Conservation (phyloP, 352 stramenopile species). For the Globisporangium nodosum region DNA sequence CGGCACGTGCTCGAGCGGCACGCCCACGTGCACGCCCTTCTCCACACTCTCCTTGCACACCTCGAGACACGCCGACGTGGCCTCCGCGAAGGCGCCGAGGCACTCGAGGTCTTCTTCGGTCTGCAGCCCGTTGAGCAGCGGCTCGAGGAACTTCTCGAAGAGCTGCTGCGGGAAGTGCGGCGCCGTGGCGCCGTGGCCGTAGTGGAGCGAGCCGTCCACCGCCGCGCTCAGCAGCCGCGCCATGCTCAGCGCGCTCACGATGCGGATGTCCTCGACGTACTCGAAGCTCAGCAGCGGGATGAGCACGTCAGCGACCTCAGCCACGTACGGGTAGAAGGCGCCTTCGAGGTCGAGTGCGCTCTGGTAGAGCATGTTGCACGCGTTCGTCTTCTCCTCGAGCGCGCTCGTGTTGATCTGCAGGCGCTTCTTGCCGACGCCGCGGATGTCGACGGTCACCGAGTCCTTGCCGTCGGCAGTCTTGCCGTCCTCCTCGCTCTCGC, state of each 20-base stretch:
- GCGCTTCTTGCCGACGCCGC: constrained; percentile 73
- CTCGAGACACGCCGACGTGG: constrained; percentile 64
- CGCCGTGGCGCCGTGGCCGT: constrained; percentile 43
- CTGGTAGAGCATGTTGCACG: constrained; percentile 88
- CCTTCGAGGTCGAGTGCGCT: constrained; percentile 76
- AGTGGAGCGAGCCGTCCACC: constrained; percentile 65
- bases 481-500: constrained; percentile 45
- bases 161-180: constrained; percentile 77
- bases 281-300: constrained; percentile 76
- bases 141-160: constrained; percentile 73
- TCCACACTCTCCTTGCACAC: constrained; percentile 80
- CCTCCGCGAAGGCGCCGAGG: constrained; percentile 68
- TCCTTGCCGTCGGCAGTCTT: constrained; percentile 64
- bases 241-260: constrained; percentile 75
- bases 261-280: constrained; percentile 82
- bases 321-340: constrained; percentile 81
- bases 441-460: constrained; percentile 70
- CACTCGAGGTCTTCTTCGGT: constrained; percentile 78
- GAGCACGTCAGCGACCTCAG: constrained; percentile 65
- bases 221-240: constrained; percentile 65
- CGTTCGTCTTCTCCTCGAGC: constrained; percentile 83
- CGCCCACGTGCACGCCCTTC: constrained; percentile 60
- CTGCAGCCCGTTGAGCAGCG: constrained; percentile 65
- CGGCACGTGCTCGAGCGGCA: constrained; percentile 65
- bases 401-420: constrained; percentile 85